Base-by-base conservation (phyloP, 305 asterid genomes). In the Withania somnifera region DNA sequence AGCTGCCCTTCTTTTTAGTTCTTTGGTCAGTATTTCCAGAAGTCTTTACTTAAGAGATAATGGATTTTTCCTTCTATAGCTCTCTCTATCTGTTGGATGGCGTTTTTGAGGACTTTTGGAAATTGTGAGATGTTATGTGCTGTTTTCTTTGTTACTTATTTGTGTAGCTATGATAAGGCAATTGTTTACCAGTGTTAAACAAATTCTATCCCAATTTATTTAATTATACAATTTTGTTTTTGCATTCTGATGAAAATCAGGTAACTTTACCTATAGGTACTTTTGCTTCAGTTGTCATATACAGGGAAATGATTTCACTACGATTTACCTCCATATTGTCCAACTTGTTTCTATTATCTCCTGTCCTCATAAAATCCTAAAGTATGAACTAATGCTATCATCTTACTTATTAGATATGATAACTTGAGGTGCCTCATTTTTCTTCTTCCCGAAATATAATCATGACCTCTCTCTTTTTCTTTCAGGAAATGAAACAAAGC, bases 401-500 rank as follows among this genome's bases (percentile, higher is more conserved):
- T 51, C 47, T 51, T 28, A 9, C n/a, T 51, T 51, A 51, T 76
- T 11, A 30, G 63, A 32, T 28, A 30, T 51, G 64, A 34, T 51
- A 30, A 76, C 80, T 50, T 51, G 64, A 76, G 80, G 19, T 51
- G 5, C 50, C 20, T 76, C n/a, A 3, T 52, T 52, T 52, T 52
- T 76, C 64, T 28, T 76, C 30, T 30, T 30, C 13, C 11, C 7
- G 63, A 51, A 51, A 28, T 60, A 58, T 38, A 77, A 30, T 79
- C 52, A 69, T 54, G 57, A 40, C 82, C 30, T 67, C 66, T 84
- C 32, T 61, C 38, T 60, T 40, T 84, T 69, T 81, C 66, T 77
- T 69, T 75, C 90, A 94, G 98, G 98, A 85, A 96, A 94, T 83
- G 98, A 94, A 89, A 96, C 99, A 86, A 96, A 96, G 93, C 91